Base-by-base conservation (phyloP, 495 filamentous ascomycete species). In the Daldinia concentrica region DNA sequence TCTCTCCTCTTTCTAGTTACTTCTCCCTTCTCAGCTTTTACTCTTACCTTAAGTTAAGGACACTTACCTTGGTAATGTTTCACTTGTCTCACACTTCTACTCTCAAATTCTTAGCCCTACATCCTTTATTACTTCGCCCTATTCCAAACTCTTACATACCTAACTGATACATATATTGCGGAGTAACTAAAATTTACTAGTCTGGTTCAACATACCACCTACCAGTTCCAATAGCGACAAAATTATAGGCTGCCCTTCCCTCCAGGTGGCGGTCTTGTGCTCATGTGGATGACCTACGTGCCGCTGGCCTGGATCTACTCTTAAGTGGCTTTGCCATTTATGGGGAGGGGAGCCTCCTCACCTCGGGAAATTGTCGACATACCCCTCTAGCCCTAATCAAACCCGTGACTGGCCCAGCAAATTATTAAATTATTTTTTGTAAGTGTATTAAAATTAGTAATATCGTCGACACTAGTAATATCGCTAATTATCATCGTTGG, bases 301-400 rank as follows among this genome's bases (percentile, higher is more conserved):
- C 30, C 30, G 27, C 30, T 36, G 51, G 27, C 54, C 54, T 57
- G 54, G 54, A 57, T 57, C 54, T 57, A 55, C 54, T 57, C 30
- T 17, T 32, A 57, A 57, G 30, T 36, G 54, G 15, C 17, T 57
- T 30, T 57, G 30, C 17, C 54, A n/a, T 54, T 57, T 36, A 57
- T 57, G 27, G 54, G 30, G n/a, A 57, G 54, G 9, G 17, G 54
- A 57, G 30, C 54, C 2, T 29, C 54, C 30, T 57, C 54, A 37
- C 29, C 30, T 57, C 54, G 24, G 54, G 54, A 57, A 36, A 54
- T 30, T 9, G 1, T 32, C 27, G 29, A 36, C 54, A 57, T 30
- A 57, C 54, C 54, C 54, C 54, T 30, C 54, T 57, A 32, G 54
- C 54, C 30, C 30, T 17, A 57, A 30, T 57, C 54, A 57, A 57